A percentile compares a stretch with the other conserved stretches of the same genome.
Conservation (phyloP, 371 early-diverging fungal species). For the Mucor piriformis region DNA sequence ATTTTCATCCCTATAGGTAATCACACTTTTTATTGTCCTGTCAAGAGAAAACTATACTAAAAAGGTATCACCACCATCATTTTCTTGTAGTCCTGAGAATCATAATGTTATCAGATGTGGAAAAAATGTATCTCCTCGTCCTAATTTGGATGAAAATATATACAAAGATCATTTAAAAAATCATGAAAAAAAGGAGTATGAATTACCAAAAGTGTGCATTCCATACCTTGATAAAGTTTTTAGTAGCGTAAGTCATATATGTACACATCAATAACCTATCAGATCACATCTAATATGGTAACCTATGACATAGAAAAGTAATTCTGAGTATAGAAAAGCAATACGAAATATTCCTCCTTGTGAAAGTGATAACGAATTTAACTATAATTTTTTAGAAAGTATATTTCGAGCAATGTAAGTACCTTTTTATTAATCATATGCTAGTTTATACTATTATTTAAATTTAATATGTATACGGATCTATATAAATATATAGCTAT, state of each 20-base stretch:
- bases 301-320: slow-evolving; percentile 16
- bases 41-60: slow-evolving; percentile 8
- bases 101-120: slow-evolving; percentile 19
- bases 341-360: slow-evolving; percentile 16
- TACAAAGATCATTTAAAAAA: slow-evolving; percentile 8
- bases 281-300: slow-evolving; percentile 14
- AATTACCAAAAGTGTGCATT: slow-evolving; percentile 3
- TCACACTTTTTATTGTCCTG: slow-evolving; percentile 7
- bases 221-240: slow-evolving; percentile 14
- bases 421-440: slow-evolving; percentile 11
- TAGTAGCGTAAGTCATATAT: slow-evolving; percentile 16
- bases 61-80: slow-evolving; percentile 4
- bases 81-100: slow-evolving; percentile 12
- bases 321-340: slow-evolving; percentile 16
- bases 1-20: slow-evolving; percentile 16
- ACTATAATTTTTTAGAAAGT: slow-evolving; percentile 13
- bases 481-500: slow-evolving; percentile 18
- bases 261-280: slow-evolving; percentile 12
- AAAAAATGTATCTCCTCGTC: slow-evolving; percentile 5
- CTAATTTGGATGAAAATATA: slow-evolving; percentile 12
- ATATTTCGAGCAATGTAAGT: slow-evolving; percentile 24
- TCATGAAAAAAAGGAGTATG: background rate
- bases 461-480: slow-evolving; percentile 16
- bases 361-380: slow-evolving; percentile 11
- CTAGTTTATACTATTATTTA: slow-evolving; percentile 15